These are phyloP conservation scores for Gryganskiella cystojenkinii DNA, from an alignment of 192 early-diverging fungal genomes.

Conservation along the genomic window DNA sequence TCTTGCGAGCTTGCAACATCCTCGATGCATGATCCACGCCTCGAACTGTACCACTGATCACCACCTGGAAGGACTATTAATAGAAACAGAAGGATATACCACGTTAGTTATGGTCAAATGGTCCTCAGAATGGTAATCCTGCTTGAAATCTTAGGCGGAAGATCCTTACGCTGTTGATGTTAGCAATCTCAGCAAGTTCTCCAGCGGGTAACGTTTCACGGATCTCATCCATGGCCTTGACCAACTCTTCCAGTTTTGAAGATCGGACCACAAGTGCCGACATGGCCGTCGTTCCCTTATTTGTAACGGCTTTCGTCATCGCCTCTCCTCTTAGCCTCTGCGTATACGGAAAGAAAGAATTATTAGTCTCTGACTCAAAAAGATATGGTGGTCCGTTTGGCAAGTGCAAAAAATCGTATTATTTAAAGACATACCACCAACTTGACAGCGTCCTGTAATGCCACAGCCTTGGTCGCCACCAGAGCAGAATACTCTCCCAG, in stretches of 20 bases:
- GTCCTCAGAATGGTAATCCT: not conserved
- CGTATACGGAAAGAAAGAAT: not conserved
- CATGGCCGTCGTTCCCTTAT: conserved; percentile 83
- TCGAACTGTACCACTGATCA: conserved; percentile 88
- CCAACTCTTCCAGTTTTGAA: conserved; percentile 75
- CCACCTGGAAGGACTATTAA: conserved; percentile 77
- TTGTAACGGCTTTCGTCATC: conserved; percentile 84
- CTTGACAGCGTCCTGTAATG: conserved; percentile 83
- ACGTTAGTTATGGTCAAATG: not conserved
- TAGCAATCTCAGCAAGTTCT: conserved; percentile 84
- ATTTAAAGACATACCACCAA: conserved; percentile 80
- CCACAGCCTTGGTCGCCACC: conserved; percentile 71
- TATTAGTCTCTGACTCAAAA: not conserved
- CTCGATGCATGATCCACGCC: conserved; percentile 90
- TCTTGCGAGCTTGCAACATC: conserved; percentile 80
- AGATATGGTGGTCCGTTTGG: not conserved
- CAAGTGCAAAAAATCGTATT: not conserved
- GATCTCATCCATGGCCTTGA: conserved; percentile 74
- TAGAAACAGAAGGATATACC: not conserved
- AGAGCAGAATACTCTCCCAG: conserved; percentile 92
- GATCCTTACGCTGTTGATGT: conserved; percentile 43
- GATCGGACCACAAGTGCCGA: conserved; percentile 86
- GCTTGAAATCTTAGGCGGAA: conserved; percentile 71
- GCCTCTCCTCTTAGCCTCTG: conserved; percentile 84
- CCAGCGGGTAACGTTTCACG: conserved; percentile 66